A percentile compares a stretch with the other conserved stretches of the same genome.
Evolutionary conservation across 345 rosid genomes (phyloP).

Genomic region (Firmiana major): DNA sequence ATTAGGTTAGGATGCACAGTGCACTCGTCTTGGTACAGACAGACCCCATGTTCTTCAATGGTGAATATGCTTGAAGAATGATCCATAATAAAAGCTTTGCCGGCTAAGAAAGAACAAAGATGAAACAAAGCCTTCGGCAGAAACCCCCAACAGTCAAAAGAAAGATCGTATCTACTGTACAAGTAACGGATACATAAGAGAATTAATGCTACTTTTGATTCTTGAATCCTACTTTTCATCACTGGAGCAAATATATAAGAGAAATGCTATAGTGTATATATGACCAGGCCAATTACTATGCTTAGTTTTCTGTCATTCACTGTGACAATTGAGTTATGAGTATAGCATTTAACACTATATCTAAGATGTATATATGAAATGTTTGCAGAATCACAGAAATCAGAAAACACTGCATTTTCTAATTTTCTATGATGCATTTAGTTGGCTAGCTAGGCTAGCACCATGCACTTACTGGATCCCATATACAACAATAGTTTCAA

Average conservation of each 20-base stretch:
- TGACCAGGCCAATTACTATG: neutral
- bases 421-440: neutral
- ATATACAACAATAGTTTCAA: neutral
- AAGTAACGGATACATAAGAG: neutral
- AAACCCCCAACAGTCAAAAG: neutral
- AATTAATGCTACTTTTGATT: neutral
- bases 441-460: neutral
- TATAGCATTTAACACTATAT: too few relatives aligned
- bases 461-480: neutral
- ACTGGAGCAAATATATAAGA: neutral
- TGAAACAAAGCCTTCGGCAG: neutral
- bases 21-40: slow-evolving; percentile 13
- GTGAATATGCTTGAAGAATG: slow-evolving; percentile 18
- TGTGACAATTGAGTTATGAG: neutral
- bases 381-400: neutral
- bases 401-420: neutral
- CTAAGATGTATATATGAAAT: neutral
- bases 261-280: neutral
- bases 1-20: slow-evolving; percentile 11
- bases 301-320: neutral
- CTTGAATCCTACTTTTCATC: neutral
- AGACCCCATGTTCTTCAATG: slow-evolving; percentile 28
- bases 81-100: slow-evolving; percentile 12
- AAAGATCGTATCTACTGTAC: neutral
- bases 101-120: slow-evolving; percentile 1